Percentiles rank a stretch among this genome's conserved stretches.
Conservation (phyloP, 768 basidiomycete genomes). For the Fomitopsis serialis region DNA sequence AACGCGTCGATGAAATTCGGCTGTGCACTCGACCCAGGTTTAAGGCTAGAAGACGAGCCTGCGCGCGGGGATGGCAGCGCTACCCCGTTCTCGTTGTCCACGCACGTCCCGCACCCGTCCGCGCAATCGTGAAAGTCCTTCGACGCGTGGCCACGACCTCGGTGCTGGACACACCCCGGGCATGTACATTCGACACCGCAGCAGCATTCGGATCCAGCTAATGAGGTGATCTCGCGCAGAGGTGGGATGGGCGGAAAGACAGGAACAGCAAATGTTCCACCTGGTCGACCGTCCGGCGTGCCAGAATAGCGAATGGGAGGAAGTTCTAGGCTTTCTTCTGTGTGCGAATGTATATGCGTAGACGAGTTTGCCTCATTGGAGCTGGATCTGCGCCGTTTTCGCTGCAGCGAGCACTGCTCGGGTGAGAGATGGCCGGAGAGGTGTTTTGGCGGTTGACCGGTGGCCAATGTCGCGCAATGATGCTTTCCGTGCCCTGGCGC, state of each 20-base stretch:
- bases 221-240: constrained; percentile 48
- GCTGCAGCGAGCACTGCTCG: constrained; percentile 3
- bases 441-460: background rate
- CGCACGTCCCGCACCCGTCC: constrained; percentile 56
- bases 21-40: background rate
- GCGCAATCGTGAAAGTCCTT: constrained; percentile 31
- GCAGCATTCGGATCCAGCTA: constrained; percentile 67
- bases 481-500: too few species aligned
- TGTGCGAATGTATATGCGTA: background rate
- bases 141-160: constrained; percentile 43
- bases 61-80: constrained; percentile 27
- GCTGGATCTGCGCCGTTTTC: constrained; percentile 9
- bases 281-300: background rate
- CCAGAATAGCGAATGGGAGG: constrained; percentile 7
- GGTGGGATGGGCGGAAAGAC: constrained; percentile 56
- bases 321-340: background rate
- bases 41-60: background rate
- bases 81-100: constrained; percentile 45
- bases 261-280: constrained; percentile 22
- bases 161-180: constrained; percentile 69
- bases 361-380: background rate
- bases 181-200: constrained; percentile 67
- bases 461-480: too few species aligned
- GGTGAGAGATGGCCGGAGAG: constrained; percentile 5
- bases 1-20: constrained; percentile 52